These are phyloP conservation scores for Pseudonitzschia multiseries DNA, from an alignment of 108 stramenopile genomes.

Conservation along the genomic window DNA sequence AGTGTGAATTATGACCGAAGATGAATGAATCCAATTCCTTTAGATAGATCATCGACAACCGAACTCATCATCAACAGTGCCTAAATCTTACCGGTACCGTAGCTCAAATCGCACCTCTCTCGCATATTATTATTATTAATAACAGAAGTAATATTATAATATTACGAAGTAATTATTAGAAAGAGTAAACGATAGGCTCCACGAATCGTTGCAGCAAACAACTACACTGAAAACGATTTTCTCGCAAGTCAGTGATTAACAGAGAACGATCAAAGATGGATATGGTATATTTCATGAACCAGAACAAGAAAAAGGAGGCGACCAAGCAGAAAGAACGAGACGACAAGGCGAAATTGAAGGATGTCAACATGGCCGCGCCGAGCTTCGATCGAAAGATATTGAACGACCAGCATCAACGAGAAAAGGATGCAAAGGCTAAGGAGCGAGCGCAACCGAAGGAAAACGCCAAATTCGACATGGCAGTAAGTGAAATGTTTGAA, in stretches of 20 bases:
- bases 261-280: slow-evolving; percentile 21
- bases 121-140: too few species aligned
- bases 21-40: too few species aligned
- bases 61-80: too few species aligned
- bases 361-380: slow-evolving; percentile 39
- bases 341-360: slow-evolving; percentile 36
- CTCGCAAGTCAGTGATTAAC: neutral
- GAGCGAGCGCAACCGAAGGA: slow-evolving; percentile 33
- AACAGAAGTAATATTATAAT: too few species aligned
- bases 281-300: slow-evolving; percentile 44
- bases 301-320: slow-evolving; percentile 42
- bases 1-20: too few species aligned
- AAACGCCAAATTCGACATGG: slow-evolving; percentile 42
- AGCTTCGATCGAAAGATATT: slow-evolving; percentile 36
- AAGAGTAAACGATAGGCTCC: too few species aligned
- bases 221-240: too few species aligned
- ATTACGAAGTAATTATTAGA: too few species aligned
- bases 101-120: too few species aligned
- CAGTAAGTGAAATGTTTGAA: neutral
- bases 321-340: slow-evolving; percentile 35
- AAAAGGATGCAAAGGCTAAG: slow-evolving; percentile 26
- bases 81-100: too few species aligned
- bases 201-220: too few species aligned
- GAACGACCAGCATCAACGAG: slow-evolving; percentile 42
- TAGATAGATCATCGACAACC: too few species aligned